phyloP scores from a whole-genome alignment of 139 green algal species.

The Coccomyxa sp. region DNA sequence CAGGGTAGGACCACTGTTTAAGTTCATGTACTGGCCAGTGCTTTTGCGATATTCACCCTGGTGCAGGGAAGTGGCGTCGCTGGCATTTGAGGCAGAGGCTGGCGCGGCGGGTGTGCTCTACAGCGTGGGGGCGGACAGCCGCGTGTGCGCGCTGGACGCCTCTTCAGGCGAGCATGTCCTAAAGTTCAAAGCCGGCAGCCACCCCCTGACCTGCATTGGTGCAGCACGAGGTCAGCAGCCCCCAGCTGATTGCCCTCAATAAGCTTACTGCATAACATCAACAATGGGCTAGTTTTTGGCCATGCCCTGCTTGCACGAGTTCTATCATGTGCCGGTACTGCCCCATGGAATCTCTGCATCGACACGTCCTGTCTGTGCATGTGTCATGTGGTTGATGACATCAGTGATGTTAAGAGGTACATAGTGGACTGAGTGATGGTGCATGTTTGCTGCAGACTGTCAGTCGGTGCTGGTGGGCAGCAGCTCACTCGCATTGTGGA shows the following conservation, averaged over 20 bases:
- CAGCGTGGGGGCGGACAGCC: slow-evolving; percentile 17
- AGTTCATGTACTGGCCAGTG: no score
- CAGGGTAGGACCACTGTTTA: no score
- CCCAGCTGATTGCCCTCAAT: background rate
- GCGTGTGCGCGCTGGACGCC: slow-evolving; percentile 16
- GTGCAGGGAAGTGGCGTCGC: background rate
- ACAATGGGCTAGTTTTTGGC: background rate
- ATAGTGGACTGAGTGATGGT: background rate
- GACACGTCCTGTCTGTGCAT: background rate
- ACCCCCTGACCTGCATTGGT: slow-evolving; percentile 35
- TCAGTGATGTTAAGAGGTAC: background rate
- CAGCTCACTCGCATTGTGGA: slow-evolving; percentile 53
- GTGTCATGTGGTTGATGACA: background rate
- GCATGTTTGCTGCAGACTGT: slow-evolving; percentile 30
- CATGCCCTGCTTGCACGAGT: no score
- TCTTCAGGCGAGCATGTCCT: slow-evolving; percentile 6
- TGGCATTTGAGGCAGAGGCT: slow-evolving; percentile 8
- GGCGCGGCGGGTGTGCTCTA: slow-evolving; percentile 8
- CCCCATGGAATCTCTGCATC: background rate
- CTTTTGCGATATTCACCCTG: no score
- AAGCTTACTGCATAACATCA: background rate
- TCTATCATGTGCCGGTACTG: background rate
- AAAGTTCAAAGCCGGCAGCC: slow-evolving; percentile 47
- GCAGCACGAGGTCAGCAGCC: slow-evolving; percentile 32
- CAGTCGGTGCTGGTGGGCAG: slow-evolving; percentile 39